Evolutionary conservation across 1,284 basidiomycete genomes (phyloP), one percentile per base, ranked within the genome.

Genomic region (Amylostereum areolatum): DNA sequence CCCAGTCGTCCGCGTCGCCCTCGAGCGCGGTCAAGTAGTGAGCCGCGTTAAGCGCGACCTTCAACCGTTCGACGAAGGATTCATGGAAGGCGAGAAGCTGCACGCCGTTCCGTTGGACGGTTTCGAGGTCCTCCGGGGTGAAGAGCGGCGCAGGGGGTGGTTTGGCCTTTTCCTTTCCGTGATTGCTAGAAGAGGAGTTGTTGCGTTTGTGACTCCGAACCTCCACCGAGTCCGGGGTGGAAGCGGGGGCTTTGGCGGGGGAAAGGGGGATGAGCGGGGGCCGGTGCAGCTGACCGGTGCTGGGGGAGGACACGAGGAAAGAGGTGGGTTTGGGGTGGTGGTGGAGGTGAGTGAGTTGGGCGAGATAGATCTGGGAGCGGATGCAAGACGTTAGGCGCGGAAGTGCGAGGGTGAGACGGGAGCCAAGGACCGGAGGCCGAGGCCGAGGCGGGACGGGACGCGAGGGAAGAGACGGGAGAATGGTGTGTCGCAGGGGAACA

Each of bases 321-420:
- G 47, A 30, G 53, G 47, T 10, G 55, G 51, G 24, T 51, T 52
- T 42, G 56, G 52, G 18, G 53, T 49, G 39, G 57, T 52, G 41
- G 29, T 53, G 30, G 12, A 66, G 56, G 32, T 56, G 52, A 7
- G 61, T 55, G 6, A 69, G 57, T 46, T 68, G 66, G 45, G 62
- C 62, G 37, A 69, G 58, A 48, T 69, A 67, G 29, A 68, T 62
- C 67, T 69, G 52, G 6, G n/a, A n/a, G n/a, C n/a, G n/a, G n/a
- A 47, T 25, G 31, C 6, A 25, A 34, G 24, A n/a, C 29, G n/a
- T n/a, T n/a, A n/a, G n/a, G n/a, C n/a, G n/a, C n/a, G n/a, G n/a
- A n/a, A n/a, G n/a, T n/a, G n/a, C n/a, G n/a, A n/a, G n/a, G n/a
- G n/a, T n/a, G n/a, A n/a, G n/a, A n/a, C n/a, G n/a, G n/a, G n/a